Evolutionary conservation across 768 basidiomycete species (phyloP).

Genomic region (Pisolithus orientalis): DNA sequence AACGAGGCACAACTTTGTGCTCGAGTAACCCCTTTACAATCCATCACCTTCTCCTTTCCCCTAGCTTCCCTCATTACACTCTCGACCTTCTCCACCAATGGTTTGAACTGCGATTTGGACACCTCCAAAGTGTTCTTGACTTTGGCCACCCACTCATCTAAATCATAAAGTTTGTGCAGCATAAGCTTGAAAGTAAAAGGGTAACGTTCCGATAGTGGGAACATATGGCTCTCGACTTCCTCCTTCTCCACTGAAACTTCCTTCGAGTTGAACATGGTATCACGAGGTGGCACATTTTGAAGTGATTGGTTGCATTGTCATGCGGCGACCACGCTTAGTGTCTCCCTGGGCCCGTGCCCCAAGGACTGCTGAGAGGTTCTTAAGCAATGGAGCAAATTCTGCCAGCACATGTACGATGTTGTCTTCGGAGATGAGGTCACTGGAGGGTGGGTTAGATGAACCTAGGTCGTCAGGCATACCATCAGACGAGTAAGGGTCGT

Average conservation of each 20-base stretch:
- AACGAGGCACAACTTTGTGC: constrained; percentile 31
- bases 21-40: constrained; percentile 18
- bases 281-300: constrained; percentile 12
- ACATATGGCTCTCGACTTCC: constrained; percentile 30
- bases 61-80: constrained; percentile 6
- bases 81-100: constrained; percentile 37
- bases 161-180: constrained; percentile 57
- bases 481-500: constrained; percentile 34
- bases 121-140: constrained; percentile 46
- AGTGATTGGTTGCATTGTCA: neutral
- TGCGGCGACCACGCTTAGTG: constrained; percentile 7
- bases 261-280: constrained; percentile 14
- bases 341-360: constrained; percentile 29
- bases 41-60: constrained; percentile 9
- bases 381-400: constrained; percentile 27
- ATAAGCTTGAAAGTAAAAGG: constrained; percentile 63
- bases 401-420: constrained; percentile 25
- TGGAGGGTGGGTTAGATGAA: constrained; percentile 32
- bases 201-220: constrained; percentile 37
- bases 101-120: constrained; percentile 52
- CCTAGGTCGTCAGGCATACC: constrained; percentile 19
- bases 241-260: constrained; percentile 14
- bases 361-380: constrained; percentile 31
- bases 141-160: constrained; percentile 53
- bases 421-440: constrained; percentile 29